Conservation (phyloP, 202 grass and related monocot genomes). For the Schoenoplectus triqueter region DNA sequence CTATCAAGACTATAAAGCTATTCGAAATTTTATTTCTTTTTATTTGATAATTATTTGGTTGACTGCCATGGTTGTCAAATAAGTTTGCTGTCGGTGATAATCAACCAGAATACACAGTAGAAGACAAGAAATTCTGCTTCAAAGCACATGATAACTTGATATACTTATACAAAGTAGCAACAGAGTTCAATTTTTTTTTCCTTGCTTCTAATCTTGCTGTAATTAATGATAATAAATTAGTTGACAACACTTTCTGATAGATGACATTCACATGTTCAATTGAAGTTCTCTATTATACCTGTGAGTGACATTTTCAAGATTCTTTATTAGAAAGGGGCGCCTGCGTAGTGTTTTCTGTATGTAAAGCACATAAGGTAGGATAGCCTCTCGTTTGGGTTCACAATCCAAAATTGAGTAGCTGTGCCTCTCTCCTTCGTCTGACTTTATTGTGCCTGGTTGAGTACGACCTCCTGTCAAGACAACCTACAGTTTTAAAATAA, state of each 20-base stretch:
- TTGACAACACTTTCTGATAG: constrained; percentile 12
- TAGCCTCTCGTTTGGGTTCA: constrained; percentile 61
- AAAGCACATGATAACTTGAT: neutral
- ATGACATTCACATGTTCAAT: constrained; percentile 12
- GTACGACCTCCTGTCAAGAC: constrained; percentile 85
- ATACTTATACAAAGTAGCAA: neutral
- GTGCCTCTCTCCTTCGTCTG: constrained; percentile 81
- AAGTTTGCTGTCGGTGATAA: neutral
- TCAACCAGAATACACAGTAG: neutral
- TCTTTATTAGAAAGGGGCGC: constrained; percentile 87
- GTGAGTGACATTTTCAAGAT: constrained; percentile 90
- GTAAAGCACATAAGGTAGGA: constrained; percentile 74
- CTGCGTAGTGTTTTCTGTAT: constrained; percentile 83
- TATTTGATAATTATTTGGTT: neutral
- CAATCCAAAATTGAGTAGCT: constrained; percentile 72
- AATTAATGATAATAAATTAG: neutral
- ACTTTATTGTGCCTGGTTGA: constrained; percentile 81
- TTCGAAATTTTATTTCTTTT: neutral
- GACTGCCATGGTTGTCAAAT: neutral
- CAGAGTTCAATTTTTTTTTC: neutral
- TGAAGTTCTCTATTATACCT: constrained; percentile 5
- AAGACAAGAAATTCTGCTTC: neutral
- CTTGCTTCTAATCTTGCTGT: neutral
- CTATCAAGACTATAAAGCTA: neutral
- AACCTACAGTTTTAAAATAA: constrained; percentile 49